Evolutionary conservation across 1,284 basidiomycete species (phyloP).

Genomic region (Pisolithus thermaeus): DNA sequence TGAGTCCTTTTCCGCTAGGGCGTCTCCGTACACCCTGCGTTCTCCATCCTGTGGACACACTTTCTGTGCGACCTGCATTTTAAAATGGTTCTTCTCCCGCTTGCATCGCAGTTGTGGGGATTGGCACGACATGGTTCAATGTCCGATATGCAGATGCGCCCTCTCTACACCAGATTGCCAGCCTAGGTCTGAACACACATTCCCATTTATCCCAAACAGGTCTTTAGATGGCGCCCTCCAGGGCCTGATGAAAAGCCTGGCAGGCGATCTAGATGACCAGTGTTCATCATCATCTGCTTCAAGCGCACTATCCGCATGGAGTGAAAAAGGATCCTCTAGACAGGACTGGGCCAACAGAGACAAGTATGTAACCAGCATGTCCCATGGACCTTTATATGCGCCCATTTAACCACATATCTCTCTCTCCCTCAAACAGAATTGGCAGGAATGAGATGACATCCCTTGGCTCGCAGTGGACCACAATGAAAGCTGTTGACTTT

Average conservation of each 20-base stretch:
- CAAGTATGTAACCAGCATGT: conserved; percentile 32
- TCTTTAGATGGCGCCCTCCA: conserved; percentile 45
- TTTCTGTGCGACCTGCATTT: conserved; percentile 57
- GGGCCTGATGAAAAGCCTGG: conserved; percentile 42
- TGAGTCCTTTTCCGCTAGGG: conserved; percentile 33
- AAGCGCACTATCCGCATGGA: conserved; percentile 37
- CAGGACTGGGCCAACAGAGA: conserved; percentile 50
- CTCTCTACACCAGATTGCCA: conserved; percentile 43
- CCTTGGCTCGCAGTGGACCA: conserved; percentile 40
- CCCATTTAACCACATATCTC: conserved; percentile 7
- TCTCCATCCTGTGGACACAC: conserved; percentile 57
- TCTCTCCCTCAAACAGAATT: conserved; percentile 30
- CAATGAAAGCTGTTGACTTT: conserved; percentile 42
- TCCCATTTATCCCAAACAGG: conserved; percentile 59
- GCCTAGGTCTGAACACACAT: conserved; percentile 44
- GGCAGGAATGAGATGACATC: conserved; percentile 47
- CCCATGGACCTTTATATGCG: not conserved
- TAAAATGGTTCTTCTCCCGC: conserved; percentile 63
- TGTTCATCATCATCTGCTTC: conserved; percentile 2
- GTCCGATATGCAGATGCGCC: conserved; percentile 56
- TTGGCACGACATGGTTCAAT: conserved; percentile 62
- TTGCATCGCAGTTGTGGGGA: conserved; percentile 52
- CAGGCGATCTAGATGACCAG: conserved; percentile 8
- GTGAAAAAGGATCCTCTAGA: conserved; percentile 39
- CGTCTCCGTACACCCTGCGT: conserved; percentile 53